These are phyloP conservation scores for Tephrocybe sp. DNA, from an alignment of 768 basidiomycete species.

Conservation along the genomic window DNA sequence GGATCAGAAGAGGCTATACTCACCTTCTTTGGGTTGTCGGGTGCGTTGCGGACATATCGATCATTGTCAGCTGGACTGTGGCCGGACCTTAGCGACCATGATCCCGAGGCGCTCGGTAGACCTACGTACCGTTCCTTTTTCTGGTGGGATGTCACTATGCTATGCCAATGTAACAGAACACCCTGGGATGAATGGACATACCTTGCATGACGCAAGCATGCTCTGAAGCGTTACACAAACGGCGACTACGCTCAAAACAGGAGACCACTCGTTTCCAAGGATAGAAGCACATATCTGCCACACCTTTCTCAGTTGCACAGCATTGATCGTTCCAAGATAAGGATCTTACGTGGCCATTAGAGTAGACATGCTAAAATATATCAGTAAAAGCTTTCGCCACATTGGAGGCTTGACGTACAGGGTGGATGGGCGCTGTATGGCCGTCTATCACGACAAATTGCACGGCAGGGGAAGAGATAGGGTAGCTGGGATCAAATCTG, in stretches of 20 bases:
- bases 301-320: conserved; percentile 3
- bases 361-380: conserved; percentile 71
- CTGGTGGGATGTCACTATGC: conserved; percentile 17
- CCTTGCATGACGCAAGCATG: conserved; percentile 93
- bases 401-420: conserved; percentile 44
- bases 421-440: conserved; percentile 72
- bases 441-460: conserved; percentile 73
- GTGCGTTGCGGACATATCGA: conserved; percentile 73
- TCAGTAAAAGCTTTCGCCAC: conserved; percentile 9
- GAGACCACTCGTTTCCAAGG: conserved; percentile 87
- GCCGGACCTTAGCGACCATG: not conserved
- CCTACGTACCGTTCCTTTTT: conserved; percentile 59
- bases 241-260: conserved; percentile 78
- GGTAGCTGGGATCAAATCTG: conserved; percentile 78
- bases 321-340: not conserved
- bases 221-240: conserved; percentile 87
- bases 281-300: conserved; percentile 85
- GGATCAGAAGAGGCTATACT: conserved; percentile 12
- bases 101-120: not conserved
- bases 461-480: conserved; percentile 85
- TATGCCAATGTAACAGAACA: not conserved
- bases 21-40: conserved; percentile 87
- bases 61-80: conserved; percentile 80
- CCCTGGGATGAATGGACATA: conserved; percentile 22
- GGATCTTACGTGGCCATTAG: conserved; percentile 73